Percentiles rank a stretch among this genome's conserved stretches.
Evolutionary conservation across 345 rosid species (phyloP).

Genomic region (Moricandia arvensis): DNA sequence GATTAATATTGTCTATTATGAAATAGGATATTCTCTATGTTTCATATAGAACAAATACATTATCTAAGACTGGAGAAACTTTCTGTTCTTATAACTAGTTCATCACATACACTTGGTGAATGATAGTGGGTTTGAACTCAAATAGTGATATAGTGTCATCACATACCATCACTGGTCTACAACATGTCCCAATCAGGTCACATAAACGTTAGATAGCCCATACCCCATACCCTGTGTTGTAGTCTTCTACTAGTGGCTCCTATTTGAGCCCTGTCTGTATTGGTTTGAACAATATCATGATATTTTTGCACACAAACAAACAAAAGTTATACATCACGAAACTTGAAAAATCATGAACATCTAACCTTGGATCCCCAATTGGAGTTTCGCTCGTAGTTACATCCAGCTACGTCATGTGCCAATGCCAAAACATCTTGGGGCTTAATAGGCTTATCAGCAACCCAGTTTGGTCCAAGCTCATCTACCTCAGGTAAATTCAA

Average conservation of each 20-base stretch:
- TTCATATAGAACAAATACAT: not conserved
- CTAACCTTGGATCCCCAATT: slow-evolving; percentile 67
- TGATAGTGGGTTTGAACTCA: not conserved
- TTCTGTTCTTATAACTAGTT: not conserved
- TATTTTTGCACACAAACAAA: not conserved
- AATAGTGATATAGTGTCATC: not conserved
- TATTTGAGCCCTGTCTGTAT: not conserved
- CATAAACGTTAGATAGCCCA: not conserved
- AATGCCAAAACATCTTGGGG: slow-evolving; percentile 31
- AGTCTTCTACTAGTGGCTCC: not conserved
- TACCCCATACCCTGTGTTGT: not conserved
- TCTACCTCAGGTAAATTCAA: slow-evolving; percentile 36
- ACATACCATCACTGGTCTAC: not conserved
- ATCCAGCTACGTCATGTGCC: slow-evolving; percentile 57
- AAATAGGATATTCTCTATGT: not conserved
- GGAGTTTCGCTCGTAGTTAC: slow-evolving; percentile 53
- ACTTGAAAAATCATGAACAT: not conserved
- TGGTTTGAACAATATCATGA: not conserved
- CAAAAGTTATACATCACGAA: not conserved
- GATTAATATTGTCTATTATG: not conserved
- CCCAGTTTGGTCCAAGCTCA: slow-evolving; percentile 36
- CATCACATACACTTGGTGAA: not conserved
- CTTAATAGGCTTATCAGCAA: slow-evolving; percentile 32
- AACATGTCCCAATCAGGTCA: not conserved
- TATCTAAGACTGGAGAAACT: not conserved